Evolutionary conservation across 148 eudicot genomes (phyloP), one percentile per base, ranked within the genome.

Genomic region (Suaeda aralocaspica): DNA sequence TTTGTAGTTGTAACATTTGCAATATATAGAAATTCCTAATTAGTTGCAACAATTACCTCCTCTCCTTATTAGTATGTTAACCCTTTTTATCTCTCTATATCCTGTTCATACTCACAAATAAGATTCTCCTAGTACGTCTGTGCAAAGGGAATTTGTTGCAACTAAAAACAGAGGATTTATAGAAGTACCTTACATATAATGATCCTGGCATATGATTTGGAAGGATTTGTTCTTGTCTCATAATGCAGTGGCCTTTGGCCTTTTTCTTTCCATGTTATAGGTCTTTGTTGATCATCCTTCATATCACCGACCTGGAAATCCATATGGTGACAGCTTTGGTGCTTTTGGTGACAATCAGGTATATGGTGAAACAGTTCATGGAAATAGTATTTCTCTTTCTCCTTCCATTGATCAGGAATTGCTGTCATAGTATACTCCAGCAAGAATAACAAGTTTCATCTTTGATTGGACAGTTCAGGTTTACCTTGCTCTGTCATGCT

Each of bases 311-410:
- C 99, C 97, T 61, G 97, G 99, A 72, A 94, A 89, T 74, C 99
- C 97, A 13, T 94, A 94, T 77, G 99, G 97, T 67, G 99, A 94
- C 77, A 72, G 56, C 59, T 76, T 34, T 74, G 99, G 99, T 72
- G 99, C 99, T 67, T 94, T 94, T 82, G 92, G 92, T 42, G 99
- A 94, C 82, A 94, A 94, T 72, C 99, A 94, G 96, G 99, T 87
- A 78, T 2, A 48, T 29, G 1, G 21, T 68, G 29, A 56, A 22
- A 9, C 24, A 39, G 65, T 66, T 59, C 39, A 30, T 16, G 42
- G 16, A 62, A 7, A 62, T 36, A 21, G 28, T 19, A 51, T 26
- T 16, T n/a, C 11, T 39, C 11, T 39, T 21, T 28, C 29, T 21
- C 22, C 0, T 10, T 61, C 34, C 26, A 16, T 48, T 45, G 52